These are phyloP conservation scores for Fusarium caatingaense DNA, from an alignment of 2,329 filamentous ascomycete genomes.

Conservation along the genomic window DNA sequence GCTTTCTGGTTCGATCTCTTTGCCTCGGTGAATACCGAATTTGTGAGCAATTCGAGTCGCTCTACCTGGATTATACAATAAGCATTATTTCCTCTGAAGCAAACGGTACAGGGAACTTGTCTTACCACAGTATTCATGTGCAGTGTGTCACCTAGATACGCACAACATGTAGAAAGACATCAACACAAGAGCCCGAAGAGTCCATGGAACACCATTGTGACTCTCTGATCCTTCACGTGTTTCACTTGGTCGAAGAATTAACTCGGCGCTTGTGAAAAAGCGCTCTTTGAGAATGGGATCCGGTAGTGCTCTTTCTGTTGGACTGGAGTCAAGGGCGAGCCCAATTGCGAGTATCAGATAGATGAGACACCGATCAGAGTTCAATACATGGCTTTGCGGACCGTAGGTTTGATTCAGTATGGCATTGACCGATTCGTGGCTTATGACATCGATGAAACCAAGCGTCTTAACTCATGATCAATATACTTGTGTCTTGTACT, in stretches of 20 bases:
- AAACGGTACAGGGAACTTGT: conserved; percentile 44
- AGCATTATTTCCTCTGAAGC: not conserved
- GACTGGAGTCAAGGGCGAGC: conserved; percentile 66
- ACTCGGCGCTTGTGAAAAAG: conserved; percentile 70
- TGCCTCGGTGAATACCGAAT: conserved; percentile 68
- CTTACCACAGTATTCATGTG: conserved; percentile 68
- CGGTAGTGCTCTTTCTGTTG: conserved; percentile 62
- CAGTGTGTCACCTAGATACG: conserved; percentile 70
- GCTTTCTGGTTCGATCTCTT: conserved; percentile 68
- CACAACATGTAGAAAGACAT: conserved; percentile 74
- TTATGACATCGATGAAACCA: conserved; percentile 70
- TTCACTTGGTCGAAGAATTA: conserved; percentile 54
- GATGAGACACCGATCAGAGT: conserved; percentile 67
- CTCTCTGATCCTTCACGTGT: not conserved
- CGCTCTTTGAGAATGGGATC: conserved; percentile 67
- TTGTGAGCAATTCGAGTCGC: conserved; percentile 72
- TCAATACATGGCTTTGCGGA: conserved; percentile 51
- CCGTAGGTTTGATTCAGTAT: conserved; percentile 60
- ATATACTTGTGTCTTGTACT: not conserved
- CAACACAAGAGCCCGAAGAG: conserved; percentile 70
- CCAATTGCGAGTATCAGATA: conserved; percentile 73
- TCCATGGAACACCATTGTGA: conserved; percentile 73
- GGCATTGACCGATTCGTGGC: conserved; percentile 64
- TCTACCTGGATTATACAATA: conserved; percentile 60
- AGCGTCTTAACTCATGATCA: conserved; percentile 58